phyloP scores from a whole-genome alignment of 176 grass and related monocot species.

The Hordeum vulgare region MorexV3_pseudomolecules_assembly NC_058524.1:559312180-559312679 shows the following conservation, averaged over 20 bases:
- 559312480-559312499: constrained; percentile 1
- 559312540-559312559: neutral
- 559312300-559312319: constrained; percentile 21
- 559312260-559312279: constrained; percentile 13
- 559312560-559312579: neutral
- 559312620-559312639: neutral
- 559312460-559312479: constrained; percentile 19
- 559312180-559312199: neutral
- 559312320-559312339: neutral
- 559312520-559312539: neutral
- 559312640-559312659: neutral
- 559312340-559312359: neutral
- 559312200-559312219: constrained; percentile 1
- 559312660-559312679: neutral
- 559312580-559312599: neutral
- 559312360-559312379: neutral
- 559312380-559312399: constrained; percentile 20
- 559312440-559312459: constrained; percentile 10
- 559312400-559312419: constrained; percentile 22
- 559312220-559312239: neutral
- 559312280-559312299: constrained; percentile 29
- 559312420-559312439: constrained; percentile 25
- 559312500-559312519: neutral
- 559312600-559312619: neutral
- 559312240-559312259: constrained; percentile 21